Conservation (phyloP, 495 filamentous ascomycete genomes). For the Trichocladium uniseriatum region DNA sequence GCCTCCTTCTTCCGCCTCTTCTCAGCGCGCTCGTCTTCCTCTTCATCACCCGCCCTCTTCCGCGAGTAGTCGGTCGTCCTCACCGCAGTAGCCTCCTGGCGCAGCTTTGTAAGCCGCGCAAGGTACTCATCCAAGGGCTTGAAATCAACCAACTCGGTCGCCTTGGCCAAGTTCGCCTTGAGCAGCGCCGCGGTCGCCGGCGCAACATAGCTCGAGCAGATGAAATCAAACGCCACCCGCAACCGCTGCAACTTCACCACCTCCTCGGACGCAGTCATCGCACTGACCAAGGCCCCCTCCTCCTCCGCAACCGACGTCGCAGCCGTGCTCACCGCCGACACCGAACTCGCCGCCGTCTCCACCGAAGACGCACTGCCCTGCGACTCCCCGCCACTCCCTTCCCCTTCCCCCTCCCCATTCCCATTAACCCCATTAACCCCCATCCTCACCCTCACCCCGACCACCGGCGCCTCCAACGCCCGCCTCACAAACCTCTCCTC, state of each 20-base stretch:
- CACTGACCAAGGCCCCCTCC: conserved; percentile 30
- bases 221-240: conserved; percentile 64
- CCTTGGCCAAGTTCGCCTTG: conserved; percentile 37
- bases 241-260: conserved; percentile 59
- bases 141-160: conserved; percentile 49
- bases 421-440: no score
- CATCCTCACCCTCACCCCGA: conserved; percentile 41
- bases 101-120: conserved; percentile 50
- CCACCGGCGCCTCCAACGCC: conserved; percentile 63
- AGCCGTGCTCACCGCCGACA: conserved; percentile 18
- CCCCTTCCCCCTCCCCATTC: no score
- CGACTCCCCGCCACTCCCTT: conserved; percentile 31
- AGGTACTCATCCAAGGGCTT: conserved; percentile 58
- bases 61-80: conserved; percentile 64
- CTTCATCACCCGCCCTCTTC: conserved; percentile 62
- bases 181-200: conserved; percentile 40
- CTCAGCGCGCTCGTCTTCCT: conserved; percentile 67
- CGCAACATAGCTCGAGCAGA: conserved; percentile 63
- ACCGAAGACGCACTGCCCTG: conserved; percentile 29
- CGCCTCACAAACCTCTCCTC: conserved; percentile 76
- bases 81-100: conserved; percentile 57
- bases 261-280: conserved; percentile 41
- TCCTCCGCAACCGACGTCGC: conserved; percentile 33
- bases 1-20: conserved; percentile 62
- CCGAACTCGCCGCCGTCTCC: conserved; percentile 29